These are phyloP conservation scores for Iris macrosiphon DNA, from an alignment of 106 monocot species.

Conservation along the genomic window DNA sequence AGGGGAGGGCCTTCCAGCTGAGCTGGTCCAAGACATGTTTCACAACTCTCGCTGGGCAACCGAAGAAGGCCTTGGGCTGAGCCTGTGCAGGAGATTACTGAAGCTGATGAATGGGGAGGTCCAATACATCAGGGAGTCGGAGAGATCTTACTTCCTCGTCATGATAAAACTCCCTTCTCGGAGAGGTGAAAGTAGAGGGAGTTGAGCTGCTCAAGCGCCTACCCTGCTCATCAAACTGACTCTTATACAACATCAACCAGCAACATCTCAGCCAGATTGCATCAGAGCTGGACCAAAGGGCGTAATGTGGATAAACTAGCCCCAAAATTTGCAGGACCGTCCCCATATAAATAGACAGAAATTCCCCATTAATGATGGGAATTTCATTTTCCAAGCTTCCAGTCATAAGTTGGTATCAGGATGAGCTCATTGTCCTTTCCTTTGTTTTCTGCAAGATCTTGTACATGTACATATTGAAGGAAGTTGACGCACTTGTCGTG, in stretches of 20 bases:
- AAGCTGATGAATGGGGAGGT: slow-evolving; percentile 86
- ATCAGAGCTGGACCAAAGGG: background rate
- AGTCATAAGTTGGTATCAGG: no score
- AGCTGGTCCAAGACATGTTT: slow-evolving; percentile 92
- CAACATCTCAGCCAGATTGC: background rate
- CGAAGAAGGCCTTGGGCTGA: slow-evolving; percentile 75
- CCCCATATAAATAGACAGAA: background rate
- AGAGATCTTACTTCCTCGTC: slow-evolving; percentile 66
- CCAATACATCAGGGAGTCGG: slow-evolving; percentile 86
- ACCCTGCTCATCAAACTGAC: background rate
- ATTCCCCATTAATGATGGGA: background rate
- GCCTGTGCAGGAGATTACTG: slow-evolving; percentile 58
- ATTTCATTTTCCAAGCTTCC: background rate
- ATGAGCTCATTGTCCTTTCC: no score
- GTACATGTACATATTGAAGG: no score
- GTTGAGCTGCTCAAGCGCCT: background rate
- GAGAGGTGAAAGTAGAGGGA: slow-evolving; percentile 24
- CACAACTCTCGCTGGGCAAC: slow-evolving; percentile 65
- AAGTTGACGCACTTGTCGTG: no score
- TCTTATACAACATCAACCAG: background rate
- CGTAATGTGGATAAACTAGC: background rate
- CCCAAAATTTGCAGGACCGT: background rate
- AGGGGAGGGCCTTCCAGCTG: slow-evolving; percentile 80
- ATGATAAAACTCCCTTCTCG: slow-evolving; percentile 36
- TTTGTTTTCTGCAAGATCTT: no score